A percentile compares a stretch with the other conserved stretches of the same genome.
Evolutionary conservation across 495 filamentous ascomycete species (phyloP).

Genomic region (Penicillium herquei): DNA sequence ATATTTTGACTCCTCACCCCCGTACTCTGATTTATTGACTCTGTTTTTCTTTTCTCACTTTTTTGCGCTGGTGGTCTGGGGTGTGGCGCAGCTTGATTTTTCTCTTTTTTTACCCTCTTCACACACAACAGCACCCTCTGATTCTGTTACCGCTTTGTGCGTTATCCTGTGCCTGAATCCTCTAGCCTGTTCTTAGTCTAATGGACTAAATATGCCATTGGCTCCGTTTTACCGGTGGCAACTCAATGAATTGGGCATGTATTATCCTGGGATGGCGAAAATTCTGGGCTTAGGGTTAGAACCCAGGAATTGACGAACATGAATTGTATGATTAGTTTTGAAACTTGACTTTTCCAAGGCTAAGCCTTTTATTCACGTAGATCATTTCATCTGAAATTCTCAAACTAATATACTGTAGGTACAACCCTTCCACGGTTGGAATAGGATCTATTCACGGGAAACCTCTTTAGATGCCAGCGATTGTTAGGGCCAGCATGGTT

Average conservation of each 20-base stretch:
- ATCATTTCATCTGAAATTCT: neutral
- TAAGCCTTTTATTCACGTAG: neutral
- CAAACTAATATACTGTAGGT: no score
- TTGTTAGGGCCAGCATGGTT: no score
- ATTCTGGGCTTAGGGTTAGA: slow-evolving; percentile 22
- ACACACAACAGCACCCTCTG: slow-evolving; percentile 2
- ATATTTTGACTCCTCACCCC: slow-evolving; percentile 30
- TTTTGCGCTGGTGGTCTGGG: slow-evolving; percentile 16
- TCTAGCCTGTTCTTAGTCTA: slow-evolving; percentile 17
- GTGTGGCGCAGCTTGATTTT: slow-evolving; percentile 21
- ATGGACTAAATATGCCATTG: slow-evolving; percentile 22
- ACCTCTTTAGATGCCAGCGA: no score
- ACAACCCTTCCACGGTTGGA: no score
- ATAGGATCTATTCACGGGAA: no score
- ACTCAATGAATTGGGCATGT: slow-evolving; percentile 30
- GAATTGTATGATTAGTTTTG: slow-evolving; percentile 40
- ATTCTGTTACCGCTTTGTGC: slow-evolving; percentile 11
- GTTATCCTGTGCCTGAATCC: slow-evolving; percentile 10
- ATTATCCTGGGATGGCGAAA: slow-evolving; percentile 37
- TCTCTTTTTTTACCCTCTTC: slow-evolving; percentile 10
- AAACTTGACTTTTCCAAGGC: neutral
- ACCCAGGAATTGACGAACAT: slow-evolving; percentile 33
- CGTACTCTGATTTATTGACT: slow-evolving; percentile 25
- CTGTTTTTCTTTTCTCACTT: slow-evolving; percentile 5
- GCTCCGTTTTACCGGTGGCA: slow-evolving; percentile 23